These are phyloP conservation scores for Setaria viridis DNA, from an alignment of 202 grass and related monocot genomes.

Conservation along the genomic window DNA sequence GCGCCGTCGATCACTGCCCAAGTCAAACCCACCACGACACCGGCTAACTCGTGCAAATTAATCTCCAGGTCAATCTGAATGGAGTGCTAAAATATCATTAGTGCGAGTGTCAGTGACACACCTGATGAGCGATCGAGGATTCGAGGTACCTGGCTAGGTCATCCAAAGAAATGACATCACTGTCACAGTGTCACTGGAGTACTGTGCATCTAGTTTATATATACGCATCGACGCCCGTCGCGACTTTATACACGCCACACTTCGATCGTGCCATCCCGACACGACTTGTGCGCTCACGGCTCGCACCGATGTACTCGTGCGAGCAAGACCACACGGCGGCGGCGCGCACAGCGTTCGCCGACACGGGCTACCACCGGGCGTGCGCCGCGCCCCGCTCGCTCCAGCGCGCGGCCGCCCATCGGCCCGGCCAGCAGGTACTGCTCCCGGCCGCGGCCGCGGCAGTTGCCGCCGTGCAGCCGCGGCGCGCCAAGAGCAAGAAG, in stretches of 20 bases:
- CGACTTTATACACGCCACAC: neutral
- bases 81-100: neutral
- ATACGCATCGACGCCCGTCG: conserved; percentile 5
- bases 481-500: conserved; percentile 41
- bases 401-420: neutral
- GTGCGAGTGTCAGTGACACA: neutral
- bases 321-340: conserved; percentile 11
- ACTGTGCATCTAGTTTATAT: conserved; percentile 10
- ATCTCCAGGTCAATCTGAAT: neutral
- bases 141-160: no score
- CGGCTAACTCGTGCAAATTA: neutral
- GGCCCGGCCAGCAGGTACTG: neutral
- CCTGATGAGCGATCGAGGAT: neutral
- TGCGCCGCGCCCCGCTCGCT: conserved; percentile 1
- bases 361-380: conserved; percentile 9
- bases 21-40: conserved; percentile 48
- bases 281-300: no score
- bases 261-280: neutral
- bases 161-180: neutral
- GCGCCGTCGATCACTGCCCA: neutral
- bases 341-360: neutral
- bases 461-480: neutral
- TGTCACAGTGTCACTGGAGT: neutral
- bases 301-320: conserved; percentile 30
- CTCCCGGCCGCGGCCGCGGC: neutral